phyloP scores from a whole-genome alignment of 2,329 filamentous ascomycete genomes.

The Pyrenochaeta sp. region DNA sequence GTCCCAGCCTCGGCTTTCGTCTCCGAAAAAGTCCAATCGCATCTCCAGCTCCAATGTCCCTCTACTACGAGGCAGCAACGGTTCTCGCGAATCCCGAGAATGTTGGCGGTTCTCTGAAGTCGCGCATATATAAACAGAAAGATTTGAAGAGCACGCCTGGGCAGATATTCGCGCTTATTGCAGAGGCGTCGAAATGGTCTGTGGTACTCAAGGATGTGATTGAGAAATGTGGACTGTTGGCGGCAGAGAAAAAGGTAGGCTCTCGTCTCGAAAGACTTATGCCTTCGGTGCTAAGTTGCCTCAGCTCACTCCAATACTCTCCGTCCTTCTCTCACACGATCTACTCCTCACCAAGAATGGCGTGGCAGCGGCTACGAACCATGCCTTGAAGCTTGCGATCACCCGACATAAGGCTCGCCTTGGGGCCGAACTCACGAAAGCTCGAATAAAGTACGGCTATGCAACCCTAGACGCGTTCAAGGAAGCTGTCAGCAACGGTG shows the following conservation, averaged over 20 bases:
- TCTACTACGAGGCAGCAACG: conserved; percentile 89
- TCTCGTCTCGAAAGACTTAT: conserved; percentile 12
- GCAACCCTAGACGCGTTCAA: conserved; percentile 72
- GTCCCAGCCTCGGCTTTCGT: no score
- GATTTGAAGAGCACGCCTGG: conserved; percentile 77
- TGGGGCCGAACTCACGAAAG: conserved; percentile 80
- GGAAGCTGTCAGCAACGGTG: conserved; percentile 60
- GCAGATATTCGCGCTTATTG: conserved; percentile 85
- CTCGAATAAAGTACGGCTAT: conserved; percentile 75
- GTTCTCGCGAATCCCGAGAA: conserved; percentile 70
- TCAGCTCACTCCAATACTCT: conserved; percentile 80
- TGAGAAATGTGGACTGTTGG: conserved; percentile 77
- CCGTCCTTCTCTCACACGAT: conserved; percentile 86
- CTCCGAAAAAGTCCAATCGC: no score
- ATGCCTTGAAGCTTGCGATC: conserved; percentile 78
- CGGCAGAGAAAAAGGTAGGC: conserved; percentile 87
- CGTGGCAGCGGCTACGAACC: conserved; percentile 79
- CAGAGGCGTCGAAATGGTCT: conserved; percentile 92
- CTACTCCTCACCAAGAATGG: conserved; percentile 81
- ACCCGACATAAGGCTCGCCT: conserved; percentile 84
- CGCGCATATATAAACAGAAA: conserved; percentile 78
- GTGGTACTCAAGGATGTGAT: conserved; percentile 86
- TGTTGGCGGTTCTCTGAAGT: conserved; percentile 85
- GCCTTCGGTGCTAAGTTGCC: conserved; percentile 9
- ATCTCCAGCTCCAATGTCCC: conserved; percentile 76